Conservation (phyloP, 805 yeast species). For the Hanseniaspora guilliermondii region DNA sequence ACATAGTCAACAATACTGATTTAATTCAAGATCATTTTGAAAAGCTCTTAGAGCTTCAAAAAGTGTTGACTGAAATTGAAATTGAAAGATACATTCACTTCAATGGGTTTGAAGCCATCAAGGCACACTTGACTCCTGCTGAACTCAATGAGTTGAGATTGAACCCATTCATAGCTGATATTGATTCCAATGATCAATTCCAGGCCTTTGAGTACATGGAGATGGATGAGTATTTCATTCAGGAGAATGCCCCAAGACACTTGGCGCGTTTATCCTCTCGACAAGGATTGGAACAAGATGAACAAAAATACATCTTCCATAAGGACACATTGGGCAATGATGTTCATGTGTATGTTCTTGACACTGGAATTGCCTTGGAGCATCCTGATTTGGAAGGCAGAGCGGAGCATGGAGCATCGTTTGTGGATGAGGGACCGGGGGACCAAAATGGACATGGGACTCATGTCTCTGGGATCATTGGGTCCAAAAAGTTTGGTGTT, state of each 20-base stretch:
- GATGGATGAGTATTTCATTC: constrained; percentile 19
- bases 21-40: neutral
- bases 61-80: neutral
- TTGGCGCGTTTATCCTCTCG: constrained; percentile 50
- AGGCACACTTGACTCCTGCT: constrained; percentile 45
- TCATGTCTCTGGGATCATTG: constrained; percentile 83
- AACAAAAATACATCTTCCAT: constrained; percentile 39
- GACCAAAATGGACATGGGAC: constrained; percentile 86
- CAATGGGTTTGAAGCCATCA: constrained; percentile 60
- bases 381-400: constrained; percentile 57
- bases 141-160: constrained; percentile 36
- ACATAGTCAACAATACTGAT: neutral
- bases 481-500: constrained; percentile 69
- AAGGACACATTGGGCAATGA: constrained; percentile 38
- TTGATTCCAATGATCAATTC: constrained; percentile 54
- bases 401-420: constrained; percentile 47
- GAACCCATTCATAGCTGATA: constrained; percentile 54
- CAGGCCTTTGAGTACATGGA: constrained; percentile 35
- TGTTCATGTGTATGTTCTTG: constrained; percentile 66
- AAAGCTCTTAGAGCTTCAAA: constrained; percentile 1
- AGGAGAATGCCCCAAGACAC: constrained; percentile 50
- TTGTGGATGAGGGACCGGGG: constrained; percentile 48
- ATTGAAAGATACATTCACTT: constrained; percentile 24
- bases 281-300: constrained; percentile 21
- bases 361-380: constrained; percentile 60